Evolutionary conservation across 1,139 yeast species (phyloP), one percentile per base, ranked within the genome.

Genomic region (Yamadazyma buinensis): DNA sequence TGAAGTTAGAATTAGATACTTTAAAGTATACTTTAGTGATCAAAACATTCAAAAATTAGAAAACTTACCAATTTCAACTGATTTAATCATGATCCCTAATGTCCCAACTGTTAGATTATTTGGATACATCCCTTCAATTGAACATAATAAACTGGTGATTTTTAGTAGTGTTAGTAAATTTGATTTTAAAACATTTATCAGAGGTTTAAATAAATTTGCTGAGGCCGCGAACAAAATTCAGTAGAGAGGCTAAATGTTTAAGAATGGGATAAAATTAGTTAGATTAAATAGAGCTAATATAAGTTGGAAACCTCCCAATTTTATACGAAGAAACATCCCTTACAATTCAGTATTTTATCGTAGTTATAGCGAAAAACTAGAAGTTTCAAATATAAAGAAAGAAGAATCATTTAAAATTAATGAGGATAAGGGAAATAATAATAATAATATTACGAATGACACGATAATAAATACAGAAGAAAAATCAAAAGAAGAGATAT

Each of bases 251-350:
- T 13, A 11, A 12, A 34, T 36, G 39, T 32, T 36, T 29, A 32
- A 28, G 27, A 20, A 28, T 32, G 33, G 35, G 29, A 20, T 25
- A 27, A 32, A 30, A 22, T 15, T 36, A 36, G 32, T 28, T 22
- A 35, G 29, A 26, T n/a, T 36, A 26, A 29, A 29, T 33, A 33
- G 29, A 17, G 10, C 21, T 5, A 36, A 36, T 32, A 28, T 14
- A 32, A 36, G 34, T 18, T 36, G 33, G 36, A 27, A 29, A 27
- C n/a, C n/a, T n/a, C n/a, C n/a, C n/a, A n/a, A n/a, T n/a, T n/a
- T n/a, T n/a, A n/a, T n/a, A n/a, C n/a, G n/a, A n/a, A n/a, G n/a
- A n/a, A n/a, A n/a, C n/a, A n/a, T n/a, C n/a, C n/a, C n/a, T n/a
- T n/a, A n/a, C n/a, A n/a, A n/a, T n/a, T n/a, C n/a, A n/a, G n/a